Evolutionary conservation across 345 rosid genomes (phyloP).

Genomic region (Salix dunnii): DNA sequence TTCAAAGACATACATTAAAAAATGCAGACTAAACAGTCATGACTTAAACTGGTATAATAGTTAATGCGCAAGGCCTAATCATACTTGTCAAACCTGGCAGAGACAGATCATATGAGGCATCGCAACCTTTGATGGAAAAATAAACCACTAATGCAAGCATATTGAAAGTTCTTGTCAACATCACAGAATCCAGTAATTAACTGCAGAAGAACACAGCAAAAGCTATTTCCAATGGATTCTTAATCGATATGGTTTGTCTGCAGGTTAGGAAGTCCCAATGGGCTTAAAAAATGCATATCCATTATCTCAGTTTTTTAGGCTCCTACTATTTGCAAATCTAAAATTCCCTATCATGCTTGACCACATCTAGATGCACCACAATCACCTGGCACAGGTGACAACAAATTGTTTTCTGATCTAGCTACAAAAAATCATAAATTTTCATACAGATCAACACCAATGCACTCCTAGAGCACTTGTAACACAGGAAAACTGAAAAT

Average conservation of each 20-base stretch:
- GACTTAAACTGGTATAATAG: neutral
- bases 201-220: neutral
- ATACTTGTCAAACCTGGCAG: neutral
- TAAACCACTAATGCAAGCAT: neutral
- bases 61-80: neutral
- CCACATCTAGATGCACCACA: too few species aligned
- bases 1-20: neutral
- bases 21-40: neutral
- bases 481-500: too few species aligned
- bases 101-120: neutral
- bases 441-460: too few species aligned
- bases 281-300: too few species aligned
- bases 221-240: neutral
- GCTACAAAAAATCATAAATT: too few species aligned
- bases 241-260: neutral
- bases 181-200: neutral
- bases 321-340: too few species aligned
- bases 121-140: neutral
- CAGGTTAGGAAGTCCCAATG: neutral
- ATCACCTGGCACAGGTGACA: too few species aligned
- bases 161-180: neutral
- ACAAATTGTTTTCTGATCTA: too few species aligned
- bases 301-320: too few species aligned
- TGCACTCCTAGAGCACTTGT: too few species aligned
- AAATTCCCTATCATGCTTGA: too few species aligned